Conservation (phyloP, 208 protist genomes). For the Acanthamoeba polyphaga region DNA sequence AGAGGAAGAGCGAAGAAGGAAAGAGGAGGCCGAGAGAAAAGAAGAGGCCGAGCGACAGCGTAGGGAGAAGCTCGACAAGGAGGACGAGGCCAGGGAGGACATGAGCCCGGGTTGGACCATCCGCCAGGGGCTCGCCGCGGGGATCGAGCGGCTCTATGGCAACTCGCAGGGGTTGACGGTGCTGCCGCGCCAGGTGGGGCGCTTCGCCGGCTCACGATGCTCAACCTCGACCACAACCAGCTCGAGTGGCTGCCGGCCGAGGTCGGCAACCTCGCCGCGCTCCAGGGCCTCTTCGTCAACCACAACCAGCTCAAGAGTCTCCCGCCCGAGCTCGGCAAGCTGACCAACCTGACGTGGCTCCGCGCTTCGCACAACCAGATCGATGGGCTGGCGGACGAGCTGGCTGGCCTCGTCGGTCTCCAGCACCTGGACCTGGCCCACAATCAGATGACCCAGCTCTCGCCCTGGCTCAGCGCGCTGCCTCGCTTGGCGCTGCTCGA, state of each 20-base stretch:
- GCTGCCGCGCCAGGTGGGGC: neutral
- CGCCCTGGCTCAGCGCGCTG: neutral
- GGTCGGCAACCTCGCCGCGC: conserved; percentile 38
- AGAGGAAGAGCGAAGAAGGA: neutral
- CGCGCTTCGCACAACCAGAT: neutral
- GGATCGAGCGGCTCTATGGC: neutral
- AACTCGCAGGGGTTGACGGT: neutral
- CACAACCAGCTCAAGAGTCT: conserved; percentile 67
- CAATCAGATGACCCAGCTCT: neutral
- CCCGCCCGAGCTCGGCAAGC: conserved; percentile 35
- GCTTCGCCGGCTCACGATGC: neutral
- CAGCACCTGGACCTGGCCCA: neutral
- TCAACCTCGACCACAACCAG: conserved; percentile 79
- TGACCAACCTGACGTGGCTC: neutral
- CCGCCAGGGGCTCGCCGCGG: neutral
- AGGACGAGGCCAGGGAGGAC: neutral
- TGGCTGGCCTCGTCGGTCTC: conserved; percentile 26
- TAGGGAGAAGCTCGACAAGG: neutral
- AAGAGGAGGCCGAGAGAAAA: neutral
- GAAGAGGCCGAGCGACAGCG: neutral
- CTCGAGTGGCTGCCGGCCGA: conserved; percentile 53
- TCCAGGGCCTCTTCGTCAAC: conserved; percentile 67
- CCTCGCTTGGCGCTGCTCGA: neutral
- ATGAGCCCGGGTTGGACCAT: neutral
- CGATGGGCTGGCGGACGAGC: neutral